Evolutionary conservation across 2,329 filamentous ascomycete genomes (phyloP).

Genomic region (Trichoderma sp.): DNA sequence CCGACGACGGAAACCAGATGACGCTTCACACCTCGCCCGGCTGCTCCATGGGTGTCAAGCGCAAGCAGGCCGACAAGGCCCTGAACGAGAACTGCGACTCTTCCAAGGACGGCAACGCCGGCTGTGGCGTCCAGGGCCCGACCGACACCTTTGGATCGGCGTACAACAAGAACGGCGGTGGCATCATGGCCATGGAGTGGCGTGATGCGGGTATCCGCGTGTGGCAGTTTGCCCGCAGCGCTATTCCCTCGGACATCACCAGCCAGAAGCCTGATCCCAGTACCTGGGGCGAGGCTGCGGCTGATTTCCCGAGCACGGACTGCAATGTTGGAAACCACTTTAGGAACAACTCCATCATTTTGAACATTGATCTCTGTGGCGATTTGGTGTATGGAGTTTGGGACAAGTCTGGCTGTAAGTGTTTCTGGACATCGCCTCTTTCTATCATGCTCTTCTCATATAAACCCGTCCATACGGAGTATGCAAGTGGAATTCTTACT

Average conservation of each 20-base stretch:
- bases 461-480: neutral
- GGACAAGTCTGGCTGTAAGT: conserved; percentile 50
- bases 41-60: conserved; percentile 58
- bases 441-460: too few species aligned
- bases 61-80: conserved; percentile 55
- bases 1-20: conserved; percentile 59
- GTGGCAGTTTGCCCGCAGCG: conserved; percentile 60
- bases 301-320: conserved; percentile 67
- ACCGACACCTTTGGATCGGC: conserved; percentile 52
- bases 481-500: neutral
- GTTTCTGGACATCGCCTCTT: neutral
- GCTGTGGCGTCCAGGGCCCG: conserved; percentile 57
- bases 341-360: conserved; percentile 66
- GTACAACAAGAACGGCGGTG: conserved; percentile 60
- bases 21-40: conserved; percentile 60
- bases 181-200: conserved; percentile 65
- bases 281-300: conserved; percentile 63
- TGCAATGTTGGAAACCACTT: conserved; percentile 65
- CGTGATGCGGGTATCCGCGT: conserved; percentile 63
- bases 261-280: conserved; percentile 60
- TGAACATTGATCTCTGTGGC: conserved; percentile 69
- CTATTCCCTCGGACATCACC: conserved; percentile 57
- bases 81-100: conserved; percentile 55
- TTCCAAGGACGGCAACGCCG: conserved; percentile 55
- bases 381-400: conserved; percentile 55